Evolutionary conservation across 2,329 filamentous ascomycete genomes (phyloP).

Genomic region (Lasiodiplodia gonubiensis): DNA sequence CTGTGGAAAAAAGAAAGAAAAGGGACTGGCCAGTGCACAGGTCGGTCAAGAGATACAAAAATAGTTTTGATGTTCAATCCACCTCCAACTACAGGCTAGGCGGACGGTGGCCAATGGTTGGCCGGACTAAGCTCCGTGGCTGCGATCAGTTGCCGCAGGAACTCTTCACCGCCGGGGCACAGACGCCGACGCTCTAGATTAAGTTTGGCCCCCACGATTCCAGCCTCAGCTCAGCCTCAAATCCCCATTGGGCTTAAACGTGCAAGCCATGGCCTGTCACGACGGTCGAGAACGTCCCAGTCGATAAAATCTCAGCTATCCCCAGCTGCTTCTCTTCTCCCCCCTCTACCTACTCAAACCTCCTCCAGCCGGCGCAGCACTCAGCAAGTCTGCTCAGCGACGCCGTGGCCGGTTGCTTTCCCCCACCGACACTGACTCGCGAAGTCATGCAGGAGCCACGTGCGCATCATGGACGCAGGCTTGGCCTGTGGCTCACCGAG

Average conservation of each 20-base stretch:
- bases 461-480: no score
- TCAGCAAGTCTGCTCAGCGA: background rate
- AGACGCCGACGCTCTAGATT: background rate
- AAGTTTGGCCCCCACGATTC: background rate
- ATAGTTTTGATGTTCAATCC: background rate
- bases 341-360: no score
- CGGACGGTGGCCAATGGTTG: background rate
- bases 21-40: background rate
- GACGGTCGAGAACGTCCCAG: no score
- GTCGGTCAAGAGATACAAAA: background rate
- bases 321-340: background rate
- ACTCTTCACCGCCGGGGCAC: background rate
- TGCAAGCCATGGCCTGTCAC: no score
- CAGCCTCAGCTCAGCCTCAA: background rate
- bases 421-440: background rate
- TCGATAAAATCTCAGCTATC: no score
- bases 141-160: background rate
- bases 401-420: background rate
- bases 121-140: background rate
- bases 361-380: background rate
- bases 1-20: background rate
- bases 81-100: background rate
- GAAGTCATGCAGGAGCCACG: background rate
- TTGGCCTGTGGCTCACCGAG: background rate
- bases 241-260: background rate